These are phyloP conservation scores for Zygnema circumcarinatum DNA, from an alignment of 139 green algal species.

Conservation along the genomic window DNA sequence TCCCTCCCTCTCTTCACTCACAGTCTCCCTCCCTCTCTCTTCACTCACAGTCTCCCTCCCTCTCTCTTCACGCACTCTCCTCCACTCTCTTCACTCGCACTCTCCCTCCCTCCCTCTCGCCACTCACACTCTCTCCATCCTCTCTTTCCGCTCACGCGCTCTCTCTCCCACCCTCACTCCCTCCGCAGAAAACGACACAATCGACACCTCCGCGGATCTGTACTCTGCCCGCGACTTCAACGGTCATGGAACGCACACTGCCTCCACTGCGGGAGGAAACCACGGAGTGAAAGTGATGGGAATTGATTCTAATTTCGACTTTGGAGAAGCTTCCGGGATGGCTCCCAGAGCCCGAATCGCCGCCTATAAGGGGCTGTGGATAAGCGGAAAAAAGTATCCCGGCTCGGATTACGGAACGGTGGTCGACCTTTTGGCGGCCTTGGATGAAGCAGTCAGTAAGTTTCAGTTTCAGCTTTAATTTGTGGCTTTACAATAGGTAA, in stretches of 20 bases:
- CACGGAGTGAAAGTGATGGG: slow-evolving; percentile 11
- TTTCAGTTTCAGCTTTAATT: too few relatives aligned
- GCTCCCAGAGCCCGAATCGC: slow-evolving; percentile 29
- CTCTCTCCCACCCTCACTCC: background rate
- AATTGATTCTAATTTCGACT: background rate
- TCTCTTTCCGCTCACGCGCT: too few relatives aligned
- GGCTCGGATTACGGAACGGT: background rate
- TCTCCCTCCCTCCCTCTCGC: background rate
- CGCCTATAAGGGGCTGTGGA: slow-evolving; percentile 37
- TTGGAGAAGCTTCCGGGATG: slow-evolving; percentile 27
- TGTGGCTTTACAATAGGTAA: too few relatives aligned
- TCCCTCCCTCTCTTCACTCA: background rate
- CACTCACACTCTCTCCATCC: background rate
- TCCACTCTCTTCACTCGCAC: too few relatives aligned
- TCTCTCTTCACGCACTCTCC: too few relatives aligned
- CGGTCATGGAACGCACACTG: slow-evolving; percentile 27
- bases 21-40: too few relatives aligned
- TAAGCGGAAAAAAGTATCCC: background rate
- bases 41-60: too few relatives aligned
- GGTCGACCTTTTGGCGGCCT: slow-evolving; percentile 17
- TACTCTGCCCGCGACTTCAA: slow-evolving; percentile 19
- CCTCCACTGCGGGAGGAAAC: slow-evolving; percentile 16
- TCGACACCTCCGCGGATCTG: background rate
- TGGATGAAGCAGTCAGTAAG: slow-evolving; percentile 25
- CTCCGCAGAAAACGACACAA: background rate